Conservation (phyloP, 257 asterid species). For the Solanum microdontum region DNA sequence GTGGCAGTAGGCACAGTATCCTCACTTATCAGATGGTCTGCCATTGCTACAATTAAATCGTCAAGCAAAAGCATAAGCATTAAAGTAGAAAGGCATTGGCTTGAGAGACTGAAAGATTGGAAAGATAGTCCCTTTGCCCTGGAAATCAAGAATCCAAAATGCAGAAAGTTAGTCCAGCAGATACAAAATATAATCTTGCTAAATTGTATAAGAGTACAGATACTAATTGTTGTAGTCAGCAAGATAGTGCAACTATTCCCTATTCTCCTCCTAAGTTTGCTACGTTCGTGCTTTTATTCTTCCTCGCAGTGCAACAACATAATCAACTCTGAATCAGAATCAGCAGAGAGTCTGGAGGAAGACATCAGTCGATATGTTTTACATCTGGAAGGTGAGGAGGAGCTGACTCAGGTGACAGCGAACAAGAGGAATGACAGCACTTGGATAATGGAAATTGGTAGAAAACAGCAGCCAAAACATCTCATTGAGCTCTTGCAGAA, state of each 20-base stretch:
- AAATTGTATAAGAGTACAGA: neutral
- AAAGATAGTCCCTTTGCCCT: neutral
- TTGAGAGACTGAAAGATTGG: conserved; percentile 2
- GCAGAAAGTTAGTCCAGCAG: conserved; percentile 2
- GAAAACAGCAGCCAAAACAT: neutral
- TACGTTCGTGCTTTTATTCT: neutral
- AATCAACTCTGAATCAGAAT: neutral
- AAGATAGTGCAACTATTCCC: neutral
- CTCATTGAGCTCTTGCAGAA: neutral
- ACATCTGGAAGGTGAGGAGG: conserved; percentile 6
- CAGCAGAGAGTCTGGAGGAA: neutral
- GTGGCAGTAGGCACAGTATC: neutral
- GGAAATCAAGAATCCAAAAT: neutral
- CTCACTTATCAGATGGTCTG: conserved; percentile 3
- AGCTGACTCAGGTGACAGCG: neutral
- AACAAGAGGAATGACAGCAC: neutral
- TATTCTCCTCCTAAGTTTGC: neutral
- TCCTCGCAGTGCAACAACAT: neutral
- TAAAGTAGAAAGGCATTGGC: conserved; percentile 1
- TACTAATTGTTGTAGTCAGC: neutral
- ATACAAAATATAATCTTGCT: neutral
- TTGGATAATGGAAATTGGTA: neutral
- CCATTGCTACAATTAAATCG: neutral
- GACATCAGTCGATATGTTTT: neutral
- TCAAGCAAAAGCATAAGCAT: neutral